Conservation (phyloP, 345 rosid species). For the Sonneratia caseolaris region DNA sequence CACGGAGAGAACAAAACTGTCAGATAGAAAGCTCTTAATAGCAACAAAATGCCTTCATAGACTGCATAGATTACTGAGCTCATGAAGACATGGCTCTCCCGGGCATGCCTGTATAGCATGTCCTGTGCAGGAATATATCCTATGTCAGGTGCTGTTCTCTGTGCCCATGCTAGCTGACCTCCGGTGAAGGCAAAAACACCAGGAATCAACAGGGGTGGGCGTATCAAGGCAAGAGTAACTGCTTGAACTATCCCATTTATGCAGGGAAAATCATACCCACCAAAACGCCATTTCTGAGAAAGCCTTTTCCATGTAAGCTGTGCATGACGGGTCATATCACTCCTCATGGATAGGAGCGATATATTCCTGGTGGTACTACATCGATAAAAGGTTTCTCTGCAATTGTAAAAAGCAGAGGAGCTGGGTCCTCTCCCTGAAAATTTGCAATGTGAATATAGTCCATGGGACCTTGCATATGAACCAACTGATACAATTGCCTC, state of each 20-base stretch:
- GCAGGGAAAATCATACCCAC: conserved; percentile 22
- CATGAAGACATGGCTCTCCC: conserved; percentile 46
- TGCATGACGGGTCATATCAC: conserved; percentile 31
- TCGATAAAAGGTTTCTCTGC: conserved; percentile 22
- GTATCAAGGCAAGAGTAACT: conserved; percentile 56
- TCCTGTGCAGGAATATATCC: conserved; percentile 34
- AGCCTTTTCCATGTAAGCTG: conserved; percentile 59
- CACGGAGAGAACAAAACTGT: conserved; percentile 67
- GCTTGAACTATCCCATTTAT: conserved; percentile 66
- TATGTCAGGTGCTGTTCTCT: conserved; percentile 28
- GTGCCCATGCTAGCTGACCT: conserved; percentile 55
- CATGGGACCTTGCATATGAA: conserved; percentile 26
- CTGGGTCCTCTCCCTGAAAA: conserved; percentile 20
- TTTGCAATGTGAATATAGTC: conserved; percentile 22
- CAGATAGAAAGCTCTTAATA: conserved; percentile 67
- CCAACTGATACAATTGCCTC: conserved; percentile 32
- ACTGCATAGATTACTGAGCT: conserved; percentile 33
- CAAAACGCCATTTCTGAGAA: conserved; percentile 25
- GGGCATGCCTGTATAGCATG: conserved; percentile 45
- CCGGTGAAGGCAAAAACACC: conserved; percentile 48
- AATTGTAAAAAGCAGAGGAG: conserved; percentile 14
- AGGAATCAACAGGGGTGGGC: conserved; percentile 51
- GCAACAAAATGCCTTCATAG: conserved; percentile 44
- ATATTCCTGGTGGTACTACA: conserved; percentile 27
- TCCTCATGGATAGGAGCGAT: conserved; percentile 28